Evolutionary conservation across 2,329 filamentous ascomycete genomes (phyloP).

Genomic region (Diaporthe ilicicola): DNA sequence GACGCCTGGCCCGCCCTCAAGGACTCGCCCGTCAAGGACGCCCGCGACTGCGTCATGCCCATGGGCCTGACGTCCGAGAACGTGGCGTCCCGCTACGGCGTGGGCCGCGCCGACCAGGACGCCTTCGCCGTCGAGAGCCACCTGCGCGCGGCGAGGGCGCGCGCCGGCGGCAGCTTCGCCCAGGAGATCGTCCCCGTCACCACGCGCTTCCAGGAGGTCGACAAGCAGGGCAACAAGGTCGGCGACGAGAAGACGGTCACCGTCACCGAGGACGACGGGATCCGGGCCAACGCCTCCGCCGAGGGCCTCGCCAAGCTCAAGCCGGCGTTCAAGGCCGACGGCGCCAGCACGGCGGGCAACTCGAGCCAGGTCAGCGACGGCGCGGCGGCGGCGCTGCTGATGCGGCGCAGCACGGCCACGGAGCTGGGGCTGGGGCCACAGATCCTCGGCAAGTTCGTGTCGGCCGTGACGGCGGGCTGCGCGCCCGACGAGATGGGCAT

Average conservation of each 20-base stretch:
- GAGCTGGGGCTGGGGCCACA: slow-evolving; percentile 73
- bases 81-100: slow-evolving; percentile 79
- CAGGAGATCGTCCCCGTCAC: slow-evolving; percentile 82
- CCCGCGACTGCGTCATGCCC: slow-evolving; percentile 88
- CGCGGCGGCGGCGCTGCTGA: slow-evolving; percentile 83
- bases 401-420: slow-evolving; percentile 82
- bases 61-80: slow-evolving; percentile 95
- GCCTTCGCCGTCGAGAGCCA: slow-evolving; percentile 82
- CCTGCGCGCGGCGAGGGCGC: slow-evolving; percentile 74
- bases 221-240: slow-evolving; percentile 66
- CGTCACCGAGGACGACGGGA: slow-evolving; percentile 83
- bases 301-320: slow-evolving; percentile 83
- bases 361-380: slow-evolving; percentile 87
- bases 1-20: slow-evolving; percentile 80
- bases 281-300: slow-evolving; percentile 71
- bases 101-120: slow-evolving; percentile 81
- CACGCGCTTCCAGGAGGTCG: slow-evolving; percentile 72
- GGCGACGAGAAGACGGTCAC: slow-evolving; percentile 69
- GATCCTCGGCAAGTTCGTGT: slow-evolving; percentile 87
- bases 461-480: slow-evolving; percentile 78
- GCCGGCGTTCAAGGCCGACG: slow-evolving; percentile 81
- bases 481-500: slow-evolving; percentile 94
- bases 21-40: slow-evolving; percentile 71
- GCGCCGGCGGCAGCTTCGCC: slow-evolving; percentile 75
- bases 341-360: slow-evolving; percentile 86